A percentile compares a stretch with the other conserved stretches of the same genome.
Conservation (phyloP, 106 monocot genomes). For the Phalaenopsis aphrodite region DNA sequence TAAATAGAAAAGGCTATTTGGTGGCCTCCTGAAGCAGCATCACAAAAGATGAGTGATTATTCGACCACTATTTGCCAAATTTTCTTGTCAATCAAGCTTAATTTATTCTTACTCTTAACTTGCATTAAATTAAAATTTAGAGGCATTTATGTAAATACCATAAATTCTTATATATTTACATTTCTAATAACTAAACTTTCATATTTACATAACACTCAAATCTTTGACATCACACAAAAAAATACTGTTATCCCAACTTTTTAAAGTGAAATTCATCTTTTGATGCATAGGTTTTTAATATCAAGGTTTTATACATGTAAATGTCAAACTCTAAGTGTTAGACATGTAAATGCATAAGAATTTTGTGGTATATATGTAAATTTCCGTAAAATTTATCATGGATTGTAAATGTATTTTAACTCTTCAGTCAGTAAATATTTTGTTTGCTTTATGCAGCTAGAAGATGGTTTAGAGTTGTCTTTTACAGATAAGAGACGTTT, state of each 20-base stretch:
- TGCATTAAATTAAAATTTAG: not conserved
- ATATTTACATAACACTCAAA: too few relatives aligned
- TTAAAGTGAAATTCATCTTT: too few relatives aligned
- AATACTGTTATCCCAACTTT: too few relatives aligned
- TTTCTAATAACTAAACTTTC: too few relatives aligned
- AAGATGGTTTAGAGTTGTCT: constrained; percentile 86
- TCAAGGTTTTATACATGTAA: too few relatives aligned
- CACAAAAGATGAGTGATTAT: not conserved
- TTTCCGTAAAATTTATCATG: not conserved
- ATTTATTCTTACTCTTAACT: not conserved
- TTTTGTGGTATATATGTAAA: too few relatives aligned
- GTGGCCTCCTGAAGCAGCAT: not conserved
- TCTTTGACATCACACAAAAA: too few relatives aligned
- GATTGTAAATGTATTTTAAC: not conserved
- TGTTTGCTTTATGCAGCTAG: constrained; percentile 50
- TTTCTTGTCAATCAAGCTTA: not conserved
- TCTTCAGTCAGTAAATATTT: not conserved
- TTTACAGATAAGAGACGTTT: constrained; percentile 98
- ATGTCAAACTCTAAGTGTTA: too few relatives aligned
- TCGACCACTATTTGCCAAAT: not conserved
- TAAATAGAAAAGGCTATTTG: not conserved
- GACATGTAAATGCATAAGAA: too few relatives aligned
- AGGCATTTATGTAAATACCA: too few relatives aligned
- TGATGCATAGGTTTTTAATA: too few relatives aligned
- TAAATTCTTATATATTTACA: too few relatives aligned